Evolutionary conservation across 257 asterid species (phyloP).

Genomic region (Scutellaria barbata): DNA sequence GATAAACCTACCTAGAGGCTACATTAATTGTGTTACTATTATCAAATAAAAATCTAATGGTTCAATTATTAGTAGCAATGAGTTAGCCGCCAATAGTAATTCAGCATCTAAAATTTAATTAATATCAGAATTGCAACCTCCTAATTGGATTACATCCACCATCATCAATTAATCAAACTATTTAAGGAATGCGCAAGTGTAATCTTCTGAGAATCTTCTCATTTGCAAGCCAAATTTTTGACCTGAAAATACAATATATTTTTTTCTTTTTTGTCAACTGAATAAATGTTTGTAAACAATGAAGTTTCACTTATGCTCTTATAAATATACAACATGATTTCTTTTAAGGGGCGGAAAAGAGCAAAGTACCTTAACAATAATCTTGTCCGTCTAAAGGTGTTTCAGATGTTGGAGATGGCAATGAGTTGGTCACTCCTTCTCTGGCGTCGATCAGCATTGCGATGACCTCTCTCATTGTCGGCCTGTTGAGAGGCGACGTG

Average conservation of each 20-base stretch:
- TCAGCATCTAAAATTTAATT: slow-evolving; percentile 19
- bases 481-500: slow-evolving; percentile 77
- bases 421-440: slow-evolving; percentile 49
- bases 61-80: slow-evolving; percentile 26
- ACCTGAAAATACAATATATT: slow-evolving; percentile 24
- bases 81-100: slow-evolving; percentile 11
- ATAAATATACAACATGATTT: no score
- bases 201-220: background rate
- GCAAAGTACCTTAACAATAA: slow-evolving; percentile 33
- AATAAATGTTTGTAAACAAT: background rate
- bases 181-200: background rate
- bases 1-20: no score
- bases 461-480: slow-evolving; percentile 81
- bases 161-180: background rate
- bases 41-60: slow-evolving; percentile 20
- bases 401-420: slow-evolving; percentile 71
- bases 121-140: slow-evolving; percentile 9
- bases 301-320: background rate
- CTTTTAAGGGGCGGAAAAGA: no score
- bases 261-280: no score
- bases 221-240: slow-evolving; percentile 10
- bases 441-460: slow-evolving; percentile 71
- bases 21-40: slow-evolving; percentile 13
- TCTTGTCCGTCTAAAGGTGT: slow-evolving; percentile 61
- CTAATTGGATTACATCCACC: background rate